phyloP scores from a whole-genome alignment of 2,329 filamentous ascomycete genomes.

The Ceratocystiopsis sp. region DNA sequence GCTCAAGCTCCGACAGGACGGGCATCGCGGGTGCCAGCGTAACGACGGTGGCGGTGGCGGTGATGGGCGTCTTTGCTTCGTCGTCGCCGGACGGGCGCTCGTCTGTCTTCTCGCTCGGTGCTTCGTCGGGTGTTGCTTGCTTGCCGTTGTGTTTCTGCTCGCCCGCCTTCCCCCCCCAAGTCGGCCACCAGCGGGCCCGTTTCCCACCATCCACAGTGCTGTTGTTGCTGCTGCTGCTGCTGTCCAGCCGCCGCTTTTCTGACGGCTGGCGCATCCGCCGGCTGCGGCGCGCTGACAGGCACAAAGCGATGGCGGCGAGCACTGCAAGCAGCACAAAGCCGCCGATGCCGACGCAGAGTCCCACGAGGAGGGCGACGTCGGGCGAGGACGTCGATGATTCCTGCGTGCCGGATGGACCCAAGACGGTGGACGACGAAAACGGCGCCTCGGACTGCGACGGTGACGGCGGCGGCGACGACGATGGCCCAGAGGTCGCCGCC shows the following conservation, averaged over 20 bases:
- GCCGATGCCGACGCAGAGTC: conserved; percentile 4
- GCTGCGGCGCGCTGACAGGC: background rate
- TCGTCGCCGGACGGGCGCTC: no score
- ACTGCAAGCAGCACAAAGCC: background rate
- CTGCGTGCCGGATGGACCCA: background rate
- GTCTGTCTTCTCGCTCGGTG: background rate
- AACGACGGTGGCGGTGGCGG: background rate
- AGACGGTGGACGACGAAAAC: background rate
- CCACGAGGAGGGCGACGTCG: conserved; percentile 9
- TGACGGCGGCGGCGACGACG: background rate
- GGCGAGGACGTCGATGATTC: background rate
- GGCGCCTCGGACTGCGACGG: background rate
- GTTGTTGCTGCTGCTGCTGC: no score
- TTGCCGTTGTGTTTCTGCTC: background rate
- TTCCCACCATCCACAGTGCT: background rate
- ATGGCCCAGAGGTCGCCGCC: background rate
- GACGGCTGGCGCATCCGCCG: background rate
- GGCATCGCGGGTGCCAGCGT: background rate
- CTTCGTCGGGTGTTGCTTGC: background rate
- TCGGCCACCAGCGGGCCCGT: no score
- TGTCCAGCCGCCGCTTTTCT: no score
- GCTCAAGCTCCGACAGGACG: conserved; percentile 7
- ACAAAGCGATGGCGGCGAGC: background rate
- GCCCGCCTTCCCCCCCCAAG: background rate
- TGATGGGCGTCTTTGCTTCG: background rate